Conservation (phyloP, 2,329 filamentous ascomycete genomes). For the Diaporthe sp. region DNA sequence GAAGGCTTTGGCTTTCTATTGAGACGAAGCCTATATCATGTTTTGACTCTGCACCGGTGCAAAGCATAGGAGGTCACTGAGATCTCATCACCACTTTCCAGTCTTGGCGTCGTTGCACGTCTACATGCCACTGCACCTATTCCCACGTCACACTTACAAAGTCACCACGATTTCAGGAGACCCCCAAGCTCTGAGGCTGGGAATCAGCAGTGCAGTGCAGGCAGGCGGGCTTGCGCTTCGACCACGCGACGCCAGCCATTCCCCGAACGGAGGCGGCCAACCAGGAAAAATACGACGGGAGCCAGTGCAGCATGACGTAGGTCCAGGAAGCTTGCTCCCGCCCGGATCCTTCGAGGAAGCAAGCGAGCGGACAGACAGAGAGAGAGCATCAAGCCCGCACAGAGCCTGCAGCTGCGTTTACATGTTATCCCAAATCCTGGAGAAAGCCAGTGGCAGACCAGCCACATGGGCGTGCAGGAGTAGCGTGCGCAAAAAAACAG, state of each 20-base stretch:
- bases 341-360: neutral
- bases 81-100: neutral
- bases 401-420: neutral
- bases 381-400: neutral
- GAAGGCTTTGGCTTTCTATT: neutral
- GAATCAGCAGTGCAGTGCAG: neutral
- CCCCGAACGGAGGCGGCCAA: neutral
- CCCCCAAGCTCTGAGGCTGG: conserved; percentile 1
- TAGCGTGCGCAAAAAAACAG: neutral
- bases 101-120: neutral
- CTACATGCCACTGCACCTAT: neutral
- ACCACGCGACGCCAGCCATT: neutral
- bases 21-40: neutral
- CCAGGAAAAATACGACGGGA: conserved; percentile 10
- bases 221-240: neutral
- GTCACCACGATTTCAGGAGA: neutral
- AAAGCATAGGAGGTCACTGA: neutral
- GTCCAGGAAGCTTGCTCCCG: conserved; percentile 26
- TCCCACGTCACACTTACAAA: neutral
- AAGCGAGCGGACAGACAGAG: neutral
- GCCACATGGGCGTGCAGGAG: conserved; percentile 19
- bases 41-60: neutral
- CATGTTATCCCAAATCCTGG: neutral
- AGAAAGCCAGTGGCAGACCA: neutral
- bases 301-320: conserved; percentile 29